These are phyloP conservation scores for Lactarius hatsudake DNA, from an alignment of 768 basidiomycete genomes.

Conservation along the genomic window DNA sequence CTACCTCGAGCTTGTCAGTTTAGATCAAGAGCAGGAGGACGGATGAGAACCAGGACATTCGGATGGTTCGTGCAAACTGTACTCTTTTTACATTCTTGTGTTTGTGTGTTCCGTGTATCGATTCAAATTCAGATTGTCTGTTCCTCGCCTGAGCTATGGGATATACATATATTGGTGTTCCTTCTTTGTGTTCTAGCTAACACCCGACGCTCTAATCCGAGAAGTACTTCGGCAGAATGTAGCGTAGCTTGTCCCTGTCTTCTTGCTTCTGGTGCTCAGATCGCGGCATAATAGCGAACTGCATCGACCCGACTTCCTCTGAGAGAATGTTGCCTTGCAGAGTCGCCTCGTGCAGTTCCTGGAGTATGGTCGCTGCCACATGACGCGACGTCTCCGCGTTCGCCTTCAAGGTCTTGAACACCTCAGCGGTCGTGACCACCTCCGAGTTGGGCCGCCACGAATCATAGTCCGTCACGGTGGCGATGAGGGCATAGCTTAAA, in stretches of 20 bases:
- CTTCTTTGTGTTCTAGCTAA: not conserved
- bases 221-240: constrained; percentile 79
- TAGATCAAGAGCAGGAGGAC: constrained; percentile 32
- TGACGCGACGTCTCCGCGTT: constrained; percentile 87
- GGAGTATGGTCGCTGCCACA: constrained; percentile 66
- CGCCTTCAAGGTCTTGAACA: constrained; percentile 79
- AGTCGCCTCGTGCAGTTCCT: constrained; percentile 62
- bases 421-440: constrained; percentile 86
- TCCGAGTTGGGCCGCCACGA: constrained; percentile 83
- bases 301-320: constrained; percentile 80
- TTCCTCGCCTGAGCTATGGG: not conserved
- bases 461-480: constrained; percentile 92
- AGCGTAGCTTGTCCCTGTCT: constrained; percentile 67
- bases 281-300: constrained; percentile 78
- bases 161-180: not conserved
- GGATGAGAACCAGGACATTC: constrained; percentile 13
- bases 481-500: constrained; percentile 81
- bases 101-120: constrained; percentile 6
- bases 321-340: constrained; percentile 53
- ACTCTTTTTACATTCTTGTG: not conserved
- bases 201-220: constrained; percentile 12
- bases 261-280: constrained; percentile 51
- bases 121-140: constrained; percentile 1
- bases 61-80: not conserved
- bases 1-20: constrained; percentile 59